Base-by-base conservation (phyloP, 495 filamentous ascomycete genomes). In the Podospora australis region DNA sequence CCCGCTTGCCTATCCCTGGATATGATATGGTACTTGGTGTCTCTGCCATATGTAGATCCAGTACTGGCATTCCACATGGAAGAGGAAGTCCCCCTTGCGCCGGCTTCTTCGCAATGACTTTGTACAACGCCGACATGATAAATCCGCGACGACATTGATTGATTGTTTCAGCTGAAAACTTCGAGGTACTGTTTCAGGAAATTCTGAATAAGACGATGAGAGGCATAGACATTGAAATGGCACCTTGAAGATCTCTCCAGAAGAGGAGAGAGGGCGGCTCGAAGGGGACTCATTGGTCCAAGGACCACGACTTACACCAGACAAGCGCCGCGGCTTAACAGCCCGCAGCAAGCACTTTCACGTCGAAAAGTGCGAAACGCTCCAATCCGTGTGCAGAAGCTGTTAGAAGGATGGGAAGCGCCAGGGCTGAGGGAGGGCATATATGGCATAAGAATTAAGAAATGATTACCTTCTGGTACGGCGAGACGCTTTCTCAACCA, bases 381-480 rank as follows among this genome's bases (percentile, higher is more conserved):
- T 38, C 49, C 41, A 44, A 35, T 46, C 32, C 29, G 10, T 20
- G 14, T 8, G 25, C 34, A 42, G 10, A n/a, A n/a, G 11, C 17
- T 44, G 46, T 41, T 42, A 39, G 39, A 13, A 41, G 7, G 21
- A 54, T 39, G 49, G 45, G 32, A 54, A 46, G 49, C 52, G 52
- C 49, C 44, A 11, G 29, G 30, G 39, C 10, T 19, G 14, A 48
- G 28, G 50, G 47, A 49, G 53, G 57, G 53, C 51, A 54, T 53
- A 52, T 48, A 59, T 51, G 44, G 53, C 53, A 59, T 56, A 30
- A 60, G 36, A n/a, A n/a, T n/a, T n/a, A n/a, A n/a, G n/a, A n/a
- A n/a, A n/a, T n/a, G n/a, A n/a, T n/a, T n/a, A n/a, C n/a, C n/a
- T n/a, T n/a, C n/a, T n/a, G n/a, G n/a, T n/a, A n/a, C n/a, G n/a